These are phyloP conservation scores for Saksenaea oblongispora DNA, from an alignment of 371 early-diverging fungal genomes.

Conservation along the genomic window DNA sequence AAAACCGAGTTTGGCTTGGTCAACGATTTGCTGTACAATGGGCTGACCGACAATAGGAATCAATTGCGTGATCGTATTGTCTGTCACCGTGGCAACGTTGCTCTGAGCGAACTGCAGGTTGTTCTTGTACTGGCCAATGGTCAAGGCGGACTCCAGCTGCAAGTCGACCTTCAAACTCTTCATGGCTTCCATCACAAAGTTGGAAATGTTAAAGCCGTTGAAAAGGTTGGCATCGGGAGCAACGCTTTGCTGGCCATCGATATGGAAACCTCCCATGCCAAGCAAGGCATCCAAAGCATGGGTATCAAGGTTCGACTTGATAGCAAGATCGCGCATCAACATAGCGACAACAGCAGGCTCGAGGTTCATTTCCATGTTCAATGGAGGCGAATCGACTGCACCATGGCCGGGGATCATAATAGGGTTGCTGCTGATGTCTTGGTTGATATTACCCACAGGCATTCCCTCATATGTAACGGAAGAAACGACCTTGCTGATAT, in stretches of 20 bases:
- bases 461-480: slow-evolving; percentile 50
- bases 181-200: slow-evolving; percentile 56
- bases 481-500: slow-evolving; percentile 51
- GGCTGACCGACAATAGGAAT: slow-evolving; percentile 62
- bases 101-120: slow-evolving; percentile 50
- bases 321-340: slow-evolving; percentile 53
- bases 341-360: slow-evolving; percentile 47
- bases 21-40: slow-evolving; percentile 60
- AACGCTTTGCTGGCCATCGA: slow-evolving; percentile 38
- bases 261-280: slow-evolving; percentile 47
- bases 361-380: slow-evolving; percentile 45
- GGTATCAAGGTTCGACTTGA: slow-evolving; percentile 45
- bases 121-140: slow-evolving; percentile 55
- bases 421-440: slow-evolving; percentile 49
- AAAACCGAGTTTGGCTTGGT: slow-evolving; percentile 52
- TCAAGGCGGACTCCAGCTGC: slow-evolving; percentile 47
- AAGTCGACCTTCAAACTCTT: slow-evolving; percentile 52
- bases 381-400: slow-evolving; percentile 28
- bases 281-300: slow-evolving; percentile 52
- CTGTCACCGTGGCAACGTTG: slow-evolving; percentile 46
- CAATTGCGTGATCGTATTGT: slow-evolving; percentile 44
- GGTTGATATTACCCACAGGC: slow-evolving; percentile 54
- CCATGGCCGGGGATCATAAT: slow-evolving; percentile 37
- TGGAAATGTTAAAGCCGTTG: slow-evolving; percentile 49
- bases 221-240: slow-evolving; percentile 44